phyloP scores from a whole-genome alignment of 768 basidiomycete species.

The Coprinellus aureogranulatus region DNA sequence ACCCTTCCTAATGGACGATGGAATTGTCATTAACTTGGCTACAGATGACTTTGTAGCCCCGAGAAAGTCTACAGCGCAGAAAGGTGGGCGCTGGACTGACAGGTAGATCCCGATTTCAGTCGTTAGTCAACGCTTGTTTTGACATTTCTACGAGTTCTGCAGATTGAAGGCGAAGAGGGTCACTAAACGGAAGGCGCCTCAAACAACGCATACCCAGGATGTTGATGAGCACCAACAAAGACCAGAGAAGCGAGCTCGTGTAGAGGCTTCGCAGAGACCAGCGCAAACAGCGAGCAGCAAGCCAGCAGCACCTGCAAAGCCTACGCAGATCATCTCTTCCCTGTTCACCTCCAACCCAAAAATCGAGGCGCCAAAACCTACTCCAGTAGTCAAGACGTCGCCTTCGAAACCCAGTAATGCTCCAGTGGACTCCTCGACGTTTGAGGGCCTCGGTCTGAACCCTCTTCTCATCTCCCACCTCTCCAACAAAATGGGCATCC shows the following conservation, averaged over 20 bases:
- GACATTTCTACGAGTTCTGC: constrained; percentile 16
- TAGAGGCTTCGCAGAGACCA: constrained; percentile 6
- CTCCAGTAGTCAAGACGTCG: constrained; percentile 20
- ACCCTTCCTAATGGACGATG: constrained; percentile 58
- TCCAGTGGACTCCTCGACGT: constrained; percentile 76
- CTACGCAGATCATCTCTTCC: constrained; percentile 78
- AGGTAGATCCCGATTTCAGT: constrained; percentile 47
- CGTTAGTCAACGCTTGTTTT: constrained; percentile 1
- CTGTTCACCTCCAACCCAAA: constrained; percentile 84
- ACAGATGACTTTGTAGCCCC: constrained; percentile 30
- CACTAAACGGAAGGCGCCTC: constrained; percentile 58
- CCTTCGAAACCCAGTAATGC: constrained; percentile 72
- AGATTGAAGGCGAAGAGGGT: constrained; percentile 77
- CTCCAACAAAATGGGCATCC: constrained; percentile 72
- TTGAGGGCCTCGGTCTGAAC: constrained; percentile 79
- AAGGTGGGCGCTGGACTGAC: constrained; percentile 75
- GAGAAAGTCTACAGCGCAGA: constrained; percentile 35
- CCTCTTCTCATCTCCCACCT: constrained; percentile 79
- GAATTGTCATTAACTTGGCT: constrained; percentile 71
- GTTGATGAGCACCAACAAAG: constrained; percentile 28
- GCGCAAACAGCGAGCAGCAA: constrained; percentile 2
- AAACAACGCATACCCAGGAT: constrained; percentile 15
- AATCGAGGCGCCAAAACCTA: constrained; percentile 41
- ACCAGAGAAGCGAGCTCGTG: constrained; percentile 46
- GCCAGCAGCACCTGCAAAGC: constrained; percentile 22